Evolutionary conservation across 2,329 filamentous ascomycete species (phyloP).

Genomic region (Scytalidium sp.): DNA sequence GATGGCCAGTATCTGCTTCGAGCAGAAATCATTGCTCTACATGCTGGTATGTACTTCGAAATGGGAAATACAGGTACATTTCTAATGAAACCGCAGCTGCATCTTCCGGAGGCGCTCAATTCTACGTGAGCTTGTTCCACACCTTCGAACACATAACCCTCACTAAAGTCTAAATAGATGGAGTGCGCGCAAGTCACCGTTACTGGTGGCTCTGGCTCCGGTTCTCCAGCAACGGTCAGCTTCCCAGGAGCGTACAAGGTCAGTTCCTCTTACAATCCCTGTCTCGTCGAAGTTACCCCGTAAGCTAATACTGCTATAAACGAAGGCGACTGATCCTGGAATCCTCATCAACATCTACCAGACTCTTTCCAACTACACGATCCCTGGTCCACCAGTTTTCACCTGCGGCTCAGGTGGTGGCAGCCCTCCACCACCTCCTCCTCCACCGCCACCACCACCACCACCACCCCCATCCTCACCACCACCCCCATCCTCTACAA

Average conservation of each 20-base stretch:
- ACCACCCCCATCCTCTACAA: background rate
- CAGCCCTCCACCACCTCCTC: background rate
- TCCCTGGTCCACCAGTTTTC: conserved; percentile 36
- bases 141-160: background rate
- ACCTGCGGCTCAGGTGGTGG: conserved; percentile 7
- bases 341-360: conserved; percentile 44
- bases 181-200: conserved; percentile 47
- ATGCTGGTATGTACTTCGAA: conserved; percentile 33
- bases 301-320: too few species aligned
- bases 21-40: conserved; percentile 59
- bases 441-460: background rate
- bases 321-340: conserved; percentile 41
- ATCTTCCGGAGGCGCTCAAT: conserved; percentile 39
- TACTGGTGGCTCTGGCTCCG: conserved; percentile 31
- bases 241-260: conserved; percentile 22
- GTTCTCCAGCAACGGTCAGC: conserved; percentile 17
- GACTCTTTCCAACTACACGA: conserved; percentile 31
- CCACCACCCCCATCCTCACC: too few species aligned
- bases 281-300: too few species aligned
- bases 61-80: background rate
- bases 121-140: conserved; percentile 34
- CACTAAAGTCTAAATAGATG: conserved; percentile 28
- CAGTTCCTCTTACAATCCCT: too few species aligned
- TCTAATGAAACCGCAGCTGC: conserved; percentile 24
- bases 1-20: conserved; percentile 58